A percentile compares a stretch with the other conserved stretches of the same genome.
phyloP scores from a whole-genome alignment of 176 grass and related monocot genomes.

The Carex scoparia region DNA sequence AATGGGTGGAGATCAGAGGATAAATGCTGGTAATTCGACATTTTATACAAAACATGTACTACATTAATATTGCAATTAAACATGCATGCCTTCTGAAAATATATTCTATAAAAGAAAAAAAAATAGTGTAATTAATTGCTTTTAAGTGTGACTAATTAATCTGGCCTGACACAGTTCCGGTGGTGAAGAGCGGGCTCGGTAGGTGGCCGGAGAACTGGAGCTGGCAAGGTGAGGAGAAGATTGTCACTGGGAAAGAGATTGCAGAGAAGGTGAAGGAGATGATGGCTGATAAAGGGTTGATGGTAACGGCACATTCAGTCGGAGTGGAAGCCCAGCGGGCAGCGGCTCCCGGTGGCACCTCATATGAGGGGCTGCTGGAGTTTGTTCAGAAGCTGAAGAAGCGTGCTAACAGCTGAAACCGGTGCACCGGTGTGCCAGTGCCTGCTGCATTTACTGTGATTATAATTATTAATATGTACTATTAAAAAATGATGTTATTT shows the following conservation, averaged over 20 bases:
- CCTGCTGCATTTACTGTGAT: neutral
- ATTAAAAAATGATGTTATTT: too few relatives aligned
- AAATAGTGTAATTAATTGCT: neutral
- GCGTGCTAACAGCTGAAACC: neutral
- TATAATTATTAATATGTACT: too few relatives aligned
- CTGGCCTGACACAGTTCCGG: neutral
- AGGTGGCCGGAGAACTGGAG: constrained; percentile 46
- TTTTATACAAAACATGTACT: too few relatives aligned
- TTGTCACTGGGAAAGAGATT: constrained; percentile 41
- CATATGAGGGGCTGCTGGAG: constrained; percentile 10
- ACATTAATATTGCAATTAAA: too few relatives aligned
- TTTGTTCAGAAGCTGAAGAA: constrained; percentile 25
- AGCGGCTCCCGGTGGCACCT: constrained; percentile 25
- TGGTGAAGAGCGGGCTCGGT: constrained; percentile 25
- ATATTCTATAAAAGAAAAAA: neutral
- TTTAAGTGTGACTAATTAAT: neutral
- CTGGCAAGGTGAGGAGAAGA: constrained; percentile 34
- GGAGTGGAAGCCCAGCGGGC: constrained; percentile 28
- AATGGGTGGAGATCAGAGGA: constrained; percentile 34
- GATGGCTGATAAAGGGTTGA: constrained; percentile 27
- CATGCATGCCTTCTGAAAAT: neutral
- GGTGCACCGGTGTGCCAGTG: neutral
- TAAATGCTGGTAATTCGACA: neutral
- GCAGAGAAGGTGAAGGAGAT: constrained; percentile 38
- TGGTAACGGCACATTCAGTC: neutral